Base-by-base conservation (phyloP, 164 flowering plant genomes). In the Santalum album region DNA sequence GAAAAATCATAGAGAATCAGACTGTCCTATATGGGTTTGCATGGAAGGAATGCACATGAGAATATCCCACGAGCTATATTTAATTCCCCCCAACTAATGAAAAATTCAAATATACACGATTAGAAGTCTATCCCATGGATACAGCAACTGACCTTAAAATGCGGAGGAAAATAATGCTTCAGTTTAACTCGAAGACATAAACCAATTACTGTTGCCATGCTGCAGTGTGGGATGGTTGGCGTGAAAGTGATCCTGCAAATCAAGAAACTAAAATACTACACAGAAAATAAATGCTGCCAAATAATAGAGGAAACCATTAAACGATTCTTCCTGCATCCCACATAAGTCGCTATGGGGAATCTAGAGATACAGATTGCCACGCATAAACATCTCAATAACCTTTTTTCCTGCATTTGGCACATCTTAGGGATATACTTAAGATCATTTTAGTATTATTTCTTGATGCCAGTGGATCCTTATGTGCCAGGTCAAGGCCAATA, bases 121-220 rank as follows among this genome's bases (percentile, higher is more conserved):
- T 6, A 9, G 2, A 36, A 15, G 2, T 36, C 22, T 46, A 46
- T 46, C 10, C 21, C 23, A 20, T 15, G 12, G 18, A 50, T n/a
- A 48, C 22, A 51, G 44, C 20, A 35, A 46, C 61, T 60, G 32
- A 85, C 94, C 89, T 85, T 85, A 55, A 64, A 83, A 75, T 81
- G 85, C 0, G 85, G 87, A 42, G 94, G 87, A 51, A 85, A 83
- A 58, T 54, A 77, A 27, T 67, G 71, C 65, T 77, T 75, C 49
- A 85, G 74, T 56, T 81, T 85, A 51, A 76, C 89, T 59, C 89
- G 70, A 43, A 85, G 69, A 57, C 88, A 85, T 17, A 85, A 69
- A 29, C 94, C 94, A 61, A 85, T 85, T 25, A 85, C 83, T 6
- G 88, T 76, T 45, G 88, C 94, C 94, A 85, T 78, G 55, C 85